A percentile compares a stretch with the other conserved stretches of the same genome.
phyloP scores from a whole-genome alignment of 2,329 filamentous ascomycete genomes.

The Rutstroemia sp. region DNA sequence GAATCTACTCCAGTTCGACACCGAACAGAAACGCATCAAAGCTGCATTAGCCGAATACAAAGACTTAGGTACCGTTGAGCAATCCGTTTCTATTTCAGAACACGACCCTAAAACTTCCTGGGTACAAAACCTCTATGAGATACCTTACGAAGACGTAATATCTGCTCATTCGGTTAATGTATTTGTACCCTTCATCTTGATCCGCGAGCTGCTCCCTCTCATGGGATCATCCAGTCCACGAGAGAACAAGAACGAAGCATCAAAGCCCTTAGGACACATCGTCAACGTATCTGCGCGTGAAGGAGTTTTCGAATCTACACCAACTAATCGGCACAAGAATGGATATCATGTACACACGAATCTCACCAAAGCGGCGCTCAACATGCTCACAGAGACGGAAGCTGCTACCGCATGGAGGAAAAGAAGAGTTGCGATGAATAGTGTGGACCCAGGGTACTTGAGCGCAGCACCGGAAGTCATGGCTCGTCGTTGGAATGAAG shows the following conservation, averaged over 20 bases:
- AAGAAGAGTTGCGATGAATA: constrained; percentile 14
- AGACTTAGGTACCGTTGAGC: not conserved
- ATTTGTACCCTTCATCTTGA: constrained; percentile 15
- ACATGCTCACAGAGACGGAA: constrained; percentile 19
- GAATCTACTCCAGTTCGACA: not conserved
- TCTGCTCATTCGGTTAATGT: constrained; percentile 18
- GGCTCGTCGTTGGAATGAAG: not conserved
- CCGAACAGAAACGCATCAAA: not conserved
- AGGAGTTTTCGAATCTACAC: constrained; percentile 13
- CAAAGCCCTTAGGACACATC: constrained; percentile 9
- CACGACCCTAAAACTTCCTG: constrained; percentile 11
- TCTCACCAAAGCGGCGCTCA: constrained; percentile 17
- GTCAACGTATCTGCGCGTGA: constrained; percentile 17
- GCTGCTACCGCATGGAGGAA: constrained; percentile 12
- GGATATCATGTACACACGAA: constrained; percentile 18
- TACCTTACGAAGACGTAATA: constrained; percentile 18
- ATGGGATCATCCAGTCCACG: constrained; percentile 5
- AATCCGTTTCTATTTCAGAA: not conserved
- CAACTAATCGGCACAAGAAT: constrained; percentile 4
- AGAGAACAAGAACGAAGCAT: too few species aligned
- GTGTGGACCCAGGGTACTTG: constrained; percentile 17
- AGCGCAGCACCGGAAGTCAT: constrained; percentile 14
- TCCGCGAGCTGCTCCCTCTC: constrained; percentile 14
- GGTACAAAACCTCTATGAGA: constrained; percentile 13
- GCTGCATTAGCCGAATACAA: not conserved